Conservation (phyloP, 2,329 filamentous ascomycete genomes). For the Teratosphaeria destructans region DNA sequence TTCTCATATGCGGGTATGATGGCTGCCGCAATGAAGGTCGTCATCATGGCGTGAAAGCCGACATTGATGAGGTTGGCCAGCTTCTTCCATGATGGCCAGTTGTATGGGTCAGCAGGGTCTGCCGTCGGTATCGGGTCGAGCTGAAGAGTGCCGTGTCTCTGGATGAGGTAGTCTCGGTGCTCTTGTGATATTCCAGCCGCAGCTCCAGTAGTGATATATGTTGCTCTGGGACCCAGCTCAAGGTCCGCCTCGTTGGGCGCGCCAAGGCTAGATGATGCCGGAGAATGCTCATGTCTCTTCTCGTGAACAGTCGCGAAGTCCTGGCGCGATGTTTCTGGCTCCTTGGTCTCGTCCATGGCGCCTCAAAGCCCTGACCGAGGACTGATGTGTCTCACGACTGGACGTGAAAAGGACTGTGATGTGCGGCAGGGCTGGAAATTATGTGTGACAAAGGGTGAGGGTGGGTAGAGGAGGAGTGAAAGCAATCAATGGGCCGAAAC, state of each 20-base stretch:
- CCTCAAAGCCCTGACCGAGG: too few species aligned
- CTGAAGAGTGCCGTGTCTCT: constrained; percentile 44
- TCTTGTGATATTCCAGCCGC: constrained; percentile 30
- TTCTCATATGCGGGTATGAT: constrained; percentile 46
- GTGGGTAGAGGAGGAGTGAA: neutral
- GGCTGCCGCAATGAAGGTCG: constrained; percentile 43
- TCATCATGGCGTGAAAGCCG: constrained; percentile 36
- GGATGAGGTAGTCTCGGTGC: constrained; percentile 41
- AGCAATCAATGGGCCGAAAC: neutral
- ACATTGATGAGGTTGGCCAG: constrained; percentile 13
- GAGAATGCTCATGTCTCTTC: neutral
- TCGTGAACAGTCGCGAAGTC: constrained; percentile 1
- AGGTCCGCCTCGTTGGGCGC: constrained; percentile 6
- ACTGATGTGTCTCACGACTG: neutral
- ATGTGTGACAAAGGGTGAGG: neutral
- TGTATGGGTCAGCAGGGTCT: constrained; percentile 44
- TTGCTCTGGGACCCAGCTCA: constrained; percentile 16
- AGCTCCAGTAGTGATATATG: constrained; percentile 16
- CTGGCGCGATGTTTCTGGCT: constrained; percentile 1
- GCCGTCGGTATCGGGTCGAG: constrained; percentile 44
- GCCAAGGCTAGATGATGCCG: neutral
- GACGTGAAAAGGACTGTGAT: neutral
- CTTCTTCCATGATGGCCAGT: constrained; percentile 42
- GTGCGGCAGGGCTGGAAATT: neutral
- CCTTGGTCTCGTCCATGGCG: constrained; percentile 2